phyloP scores from a whole-genome alignment of 2,329 filamentous ascomycete genomes.

The Trichophyton mentagrophytes region DNA sequence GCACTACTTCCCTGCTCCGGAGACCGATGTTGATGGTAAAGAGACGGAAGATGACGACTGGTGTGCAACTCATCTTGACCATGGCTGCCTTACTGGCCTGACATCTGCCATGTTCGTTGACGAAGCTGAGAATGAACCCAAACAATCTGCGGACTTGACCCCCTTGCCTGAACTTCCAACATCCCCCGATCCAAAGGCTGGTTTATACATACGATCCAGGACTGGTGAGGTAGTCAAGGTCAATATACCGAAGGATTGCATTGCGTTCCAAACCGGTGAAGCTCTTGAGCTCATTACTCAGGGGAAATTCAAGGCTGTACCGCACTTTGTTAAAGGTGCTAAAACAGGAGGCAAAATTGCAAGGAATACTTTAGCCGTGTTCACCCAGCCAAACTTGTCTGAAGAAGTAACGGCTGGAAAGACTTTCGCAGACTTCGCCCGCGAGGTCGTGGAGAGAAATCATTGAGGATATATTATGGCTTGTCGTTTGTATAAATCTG shows the following conservation, averaged over 20 bases:
- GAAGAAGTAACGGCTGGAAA: conserved; percentile 57
- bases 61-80: conserved; percentile 70
- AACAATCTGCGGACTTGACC: conserved; percentile 21
- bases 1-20: conserved; percentile 66
- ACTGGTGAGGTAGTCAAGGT: conserved; percentile 77
- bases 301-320: conserved; percentile 87
- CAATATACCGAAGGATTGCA: conserved; percentile 75
- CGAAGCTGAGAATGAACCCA: conserved; percentile 39
- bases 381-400: conserved; percentile 89
- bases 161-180: conserved; percentile 54
- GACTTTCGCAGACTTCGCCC: conserved; percentile 61
- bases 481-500: not conserved
- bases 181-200: conserved; percentile 72
- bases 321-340: conserved; percentile 82
- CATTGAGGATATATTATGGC: conserved; percentile 32
- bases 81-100: conserved; percentile 84
- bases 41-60: conserved; percentile 83
- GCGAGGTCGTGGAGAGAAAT: conserved; percentile 67
- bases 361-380: conserved; percentile 84
- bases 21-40: conserved; percentile 11
- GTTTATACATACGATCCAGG: conserved; percentile 87
- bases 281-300: conserved; percentile 78
- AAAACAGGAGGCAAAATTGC: conserved; percentile 49
- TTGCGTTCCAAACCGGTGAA: conserved; percentile 94
- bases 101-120: conserved; percentile 96